Percentiles rank a stretch among this genome's conserved stretches.
Conservation (phyloP, 2,329 filamentous ascomycete genomes). For the Blumeria hordei region DNA sequence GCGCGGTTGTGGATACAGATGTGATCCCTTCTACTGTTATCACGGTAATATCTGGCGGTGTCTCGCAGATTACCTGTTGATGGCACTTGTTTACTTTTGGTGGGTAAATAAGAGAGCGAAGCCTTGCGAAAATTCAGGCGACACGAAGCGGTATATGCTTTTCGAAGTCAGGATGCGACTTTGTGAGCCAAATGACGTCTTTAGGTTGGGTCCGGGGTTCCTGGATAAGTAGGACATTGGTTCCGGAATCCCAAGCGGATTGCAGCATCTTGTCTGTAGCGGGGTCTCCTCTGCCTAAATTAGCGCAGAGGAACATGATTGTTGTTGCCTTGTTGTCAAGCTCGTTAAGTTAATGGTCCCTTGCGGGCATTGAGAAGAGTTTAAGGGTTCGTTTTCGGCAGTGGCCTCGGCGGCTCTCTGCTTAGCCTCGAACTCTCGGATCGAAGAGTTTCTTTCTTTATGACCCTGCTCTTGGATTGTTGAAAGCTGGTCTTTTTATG, state of each 20-base stretch:
- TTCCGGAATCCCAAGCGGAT: neutral
- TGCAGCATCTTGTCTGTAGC: neutral
- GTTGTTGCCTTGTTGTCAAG: no score
- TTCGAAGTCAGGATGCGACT: neutral
- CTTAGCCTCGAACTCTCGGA: no score
- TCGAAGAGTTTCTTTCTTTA: no score
- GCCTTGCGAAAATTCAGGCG: neutral
- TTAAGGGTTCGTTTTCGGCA: no score
- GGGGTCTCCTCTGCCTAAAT: neutral
- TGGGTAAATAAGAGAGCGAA: neutral
- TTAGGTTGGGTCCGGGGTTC: neutral
- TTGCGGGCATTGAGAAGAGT: no score
- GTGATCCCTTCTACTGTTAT: neutral
- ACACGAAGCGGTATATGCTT: neutral
- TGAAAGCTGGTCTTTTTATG: neutral
- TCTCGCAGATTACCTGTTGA: neutral
- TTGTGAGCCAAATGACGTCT: neutral
- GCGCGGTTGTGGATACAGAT: neutral
- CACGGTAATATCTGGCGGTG: neutral
- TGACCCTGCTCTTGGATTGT: neutral
- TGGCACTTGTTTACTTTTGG: neutral
- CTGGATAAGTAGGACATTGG: neutral
- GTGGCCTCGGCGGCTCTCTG: no score
- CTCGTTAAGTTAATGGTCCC: no score
- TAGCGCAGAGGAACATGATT: no score